phyloP scores from a whole-genome alignment of 1,139 yeast species.

The Kodamaea derodonti region DNA sequence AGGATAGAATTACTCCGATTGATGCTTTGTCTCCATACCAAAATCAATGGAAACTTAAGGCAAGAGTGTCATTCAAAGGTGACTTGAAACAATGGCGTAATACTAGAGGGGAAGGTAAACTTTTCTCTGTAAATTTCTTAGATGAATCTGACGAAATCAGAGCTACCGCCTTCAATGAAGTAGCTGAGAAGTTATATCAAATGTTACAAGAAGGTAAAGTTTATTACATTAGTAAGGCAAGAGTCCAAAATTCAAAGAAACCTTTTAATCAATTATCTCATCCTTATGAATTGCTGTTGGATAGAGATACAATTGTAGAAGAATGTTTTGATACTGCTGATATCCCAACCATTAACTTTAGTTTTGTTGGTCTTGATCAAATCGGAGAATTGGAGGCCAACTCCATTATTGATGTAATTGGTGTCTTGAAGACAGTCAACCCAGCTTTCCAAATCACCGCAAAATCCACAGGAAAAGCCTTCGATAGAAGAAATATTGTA shows the following conservation, averaged over 20 bases:
- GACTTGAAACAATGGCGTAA: constrained; percentile 88
- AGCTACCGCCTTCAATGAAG: constrained; percentile 90
- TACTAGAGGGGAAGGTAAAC: constrained; percentile 82
- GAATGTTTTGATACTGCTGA: constrained; percentile 61
- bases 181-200: constrained; percentile 75
- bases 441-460: constrained; percentile 82
- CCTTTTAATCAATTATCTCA: constrained; percentile 81
- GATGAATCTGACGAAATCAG: constrained; percentile 97
- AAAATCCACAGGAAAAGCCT: constrained; percentile 86
- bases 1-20: constrained; percentile 56
- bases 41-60: constrained; percentile 88
- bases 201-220: constrained; percentile 84
- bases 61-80: constrained; percentile 83
- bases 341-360: constrained; percentile 78
- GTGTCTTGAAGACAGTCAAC: constrained; percentile 73
- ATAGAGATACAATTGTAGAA: constrained; percentile 71
- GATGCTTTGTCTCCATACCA: constrained; percentile 91
- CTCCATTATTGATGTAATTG: constrained; percentile 78
- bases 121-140: constrained; percentile 80
- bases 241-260: constrained; percentile 80
- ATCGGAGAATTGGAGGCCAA: constrained; percentile 68
- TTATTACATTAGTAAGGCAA: constrained; percentile 77
- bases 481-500: constrained; percentile 82
- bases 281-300: constrained; percentile 83
- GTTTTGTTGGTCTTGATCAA: constrained; percentile 66